Conservation (phyloP, 192 early-diverging fungal genomes). For the Jimgerdemannia flammicorona region DNA sequence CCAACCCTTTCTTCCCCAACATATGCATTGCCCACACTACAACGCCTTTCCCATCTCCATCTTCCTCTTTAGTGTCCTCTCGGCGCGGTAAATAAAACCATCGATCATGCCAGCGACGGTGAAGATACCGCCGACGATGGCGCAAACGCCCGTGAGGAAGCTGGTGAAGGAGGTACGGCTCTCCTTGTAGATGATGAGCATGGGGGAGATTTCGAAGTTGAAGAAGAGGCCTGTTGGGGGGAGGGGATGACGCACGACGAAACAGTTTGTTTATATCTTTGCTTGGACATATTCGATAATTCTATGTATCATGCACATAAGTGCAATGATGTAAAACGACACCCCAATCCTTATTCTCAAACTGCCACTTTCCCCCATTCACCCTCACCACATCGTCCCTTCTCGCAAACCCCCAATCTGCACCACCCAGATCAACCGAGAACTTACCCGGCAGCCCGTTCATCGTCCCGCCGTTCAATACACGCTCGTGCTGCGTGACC, state of each 20-base stretch:
- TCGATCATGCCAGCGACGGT: constrained; percentile 95
- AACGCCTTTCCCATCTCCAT: constrained; percentile 78
- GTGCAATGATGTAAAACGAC: constrained; percentile 4
- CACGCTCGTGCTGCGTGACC: constrained; percentile 81
- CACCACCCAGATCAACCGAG: no score
- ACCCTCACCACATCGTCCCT: no score
- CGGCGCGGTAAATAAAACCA: constrained; percentile 81
- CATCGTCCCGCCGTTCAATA: constrained; percentile 23
- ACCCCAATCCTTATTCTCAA: no score
- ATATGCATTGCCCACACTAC: constrained; percentile 8
- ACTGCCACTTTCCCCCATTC: no score
- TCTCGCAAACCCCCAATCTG: no score
- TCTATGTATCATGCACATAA: neutral
- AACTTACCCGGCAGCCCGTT: constrained; percentile 24
- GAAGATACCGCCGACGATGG: constrained; percentile 91
- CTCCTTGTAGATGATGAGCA: constrained; percentile 88
- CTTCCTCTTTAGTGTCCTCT: constrained; percentile 72
- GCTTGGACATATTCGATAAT: no score
- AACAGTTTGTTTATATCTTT: constrained; percentile 1
- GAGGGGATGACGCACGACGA: neutral
- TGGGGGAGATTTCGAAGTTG: constrained; percentile 94
- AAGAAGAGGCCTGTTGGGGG: constrained; percentile 76
- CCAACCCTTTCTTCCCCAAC: no score
- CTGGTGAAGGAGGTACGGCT: constrained; percentile 77
- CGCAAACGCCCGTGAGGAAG: constrained; percentile 87